Evolutionary conservation across 2,329 filamentous ascomycete genomes (phyloP), one percentile per base, ranked within the genome.

Genomic region (Leptographium wingfieldii): DNA sequence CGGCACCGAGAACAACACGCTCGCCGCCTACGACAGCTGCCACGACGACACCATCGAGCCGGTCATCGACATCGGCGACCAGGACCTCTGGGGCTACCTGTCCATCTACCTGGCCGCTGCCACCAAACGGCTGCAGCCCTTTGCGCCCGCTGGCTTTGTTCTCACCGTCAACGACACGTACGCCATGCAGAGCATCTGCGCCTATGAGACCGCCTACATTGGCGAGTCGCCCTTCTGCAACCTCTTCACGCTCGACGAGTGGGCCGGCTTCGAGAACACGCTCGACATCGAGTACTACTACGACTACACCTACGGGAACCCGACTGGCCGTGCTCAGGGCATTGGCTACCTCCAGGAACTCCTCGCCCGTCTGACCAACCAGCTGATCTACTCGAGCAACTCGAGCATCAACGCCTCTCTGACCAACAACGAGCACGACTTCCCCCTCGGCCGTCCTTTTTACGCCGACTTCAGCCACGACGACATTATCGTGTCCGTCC

Each of bases 401-500:
- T 77, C 74, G 35, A 78, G 75, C 63, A 76, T 83, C 62, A 80
- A 81, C 71, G 72, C 72, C 60, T 76, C 74, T 6, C 67, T 78
- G 58, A 76, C 76, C 64, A 67, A 76, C 66, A 79, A 79, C 66
- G 62, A 69, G 1, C 63, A 63, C 0, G 69, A 73, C 33, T 80
- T 81, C 66, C 78, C 78, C 0, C 72, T 80, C 1, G 69, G 70
- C 53, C 73, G 74, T 59, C 73, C 73, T 2, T 75, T 81, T 65
- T 81, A 80, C 65, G 72, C 77, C 61, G 78, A 81, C 65, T 79
- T 80, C 69, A 73, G 72, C 12, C 78, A 80, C 66, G 78, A 81
- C 67, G 75, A 80, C 63, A 77, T 80, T 62, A 76, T 81, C 63
- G 67, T 80, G 60, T 76, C 73, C 4, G 72, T 74, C 5, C 69